Base-by-base conservation (phyloP, 1,284 basidiomycete genomes). In the Kwoniella shivajii region DNA sequence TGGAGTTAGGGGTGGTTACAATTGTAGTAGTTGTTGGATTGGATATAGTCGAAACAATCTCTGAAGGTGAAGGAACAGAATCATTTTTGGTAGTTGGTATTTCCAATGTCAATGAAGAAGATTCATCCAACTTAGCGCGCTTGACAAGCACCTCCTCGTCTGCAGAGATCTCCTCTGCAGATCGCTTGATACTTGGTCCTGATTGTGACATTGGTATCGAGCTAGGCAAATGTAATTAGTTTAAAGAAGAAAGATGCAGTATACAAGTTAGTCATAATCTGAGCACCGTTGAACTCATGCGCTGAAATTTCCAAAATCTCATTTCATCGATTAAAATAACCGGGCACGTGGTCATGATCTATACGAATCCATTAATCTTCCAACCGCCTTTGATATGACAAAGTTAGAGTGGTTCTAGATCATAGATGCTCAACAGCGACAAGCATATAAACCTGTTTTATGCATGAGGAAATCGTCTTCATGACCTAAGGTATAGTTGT, bases 121-220 rank as follows among this genome's bases (percentile, higher is more conserved):
- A n/a, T 14, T 47, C 45, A 24, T 53, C 56, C 3, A 53, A 38
- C 30, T 43, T 50, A 20, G 56, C 18, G 42, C 56, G 49, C 48
- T 57, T 57, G 1, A 44, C 22, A 22, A 20, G 6, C 16, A 31
- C 26, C n/a, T 36, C 30, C 18, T 20, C 46, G 9, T 4, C 46
- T 14, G 20, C 37, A 3, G 39, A 43, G 16, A 34, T 33, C 2
- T 57, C 56, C n/a, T 49, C 50, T 6, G 29, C 45, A 24, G 56
- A 38, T 18, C 56, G 56, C 33, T 57, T 57, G 9, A 18, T 9
- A 14, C 34, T 38, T 16, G 4, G 20, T 13, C 20, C 44, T 30
- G 26, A 43, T 13, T 34, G 34, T 13, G 55, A 57, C 55, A 57
- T 57, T 18, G 11, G 33, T 24, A 10, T 16, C 16, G 24, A 42